Evolutionary conservation across 768 basidiomycete species (phyloP).

Genomic region (Leccinum pellstonianum): DNA sequence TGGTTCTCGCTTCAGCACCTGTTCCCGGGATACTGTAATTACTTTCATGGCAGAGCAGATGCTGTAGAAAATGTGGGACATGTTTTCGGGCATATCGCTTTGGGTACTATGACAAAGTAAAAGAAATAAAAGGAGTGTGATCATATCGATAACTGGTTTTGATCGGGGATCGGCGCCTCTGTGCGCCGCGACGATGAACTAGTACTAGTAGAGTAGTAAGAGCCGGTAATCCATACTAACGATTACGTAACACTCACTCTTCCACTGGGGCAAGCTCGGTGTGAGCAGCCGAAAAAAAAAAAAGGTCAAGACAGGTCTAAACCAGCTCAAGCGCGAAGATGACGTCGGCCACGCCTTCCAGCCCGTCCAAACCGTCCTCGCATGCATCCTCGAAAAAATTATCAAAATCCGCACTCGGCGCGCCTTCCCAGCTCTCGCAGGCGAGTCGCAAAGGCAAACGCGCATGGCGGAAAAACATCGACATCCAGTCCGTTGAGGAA

Average conservation of each 20-base stretch:
- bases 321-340: constrained; percentile 2
- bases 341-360: constrained; percentile 1
- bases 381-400: constrained; percentile 4
- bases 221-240: not conserved
- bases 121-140: no score
- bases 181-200: no score
- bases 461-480: constrained; percentile 92
- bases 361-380: constrained; percentile 5
- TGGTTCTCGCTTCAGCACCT: no score
- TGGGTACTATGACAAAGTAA: no score
- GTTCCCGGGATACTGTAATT: no score
- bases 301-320: not conserved
- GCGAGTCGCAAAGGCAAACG: constrained; percentile 86
- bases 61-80: no score
- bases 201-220: no score
- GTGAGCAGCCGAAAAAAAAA: not conserved
- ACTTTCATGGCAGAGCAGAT: no score
- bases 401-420: constrained; percentile 19
- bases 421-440: constrained; percentile 44
- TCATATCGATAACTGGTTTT: no score
- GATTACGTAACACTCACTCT: not conserved
- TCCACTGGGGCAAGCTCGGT: no score
- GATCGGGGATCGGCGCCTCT: no score
- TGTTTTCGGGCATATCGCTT: no score
- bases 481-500: constrained; percentile 75